Percentiles rank a stretch among this genome's conserved stretches.
These are phyloP conservation scores for Eucalyptus sp. DNA, from an alignment of 345 rosid genomes.

Conservation along the genomic window DNA sequence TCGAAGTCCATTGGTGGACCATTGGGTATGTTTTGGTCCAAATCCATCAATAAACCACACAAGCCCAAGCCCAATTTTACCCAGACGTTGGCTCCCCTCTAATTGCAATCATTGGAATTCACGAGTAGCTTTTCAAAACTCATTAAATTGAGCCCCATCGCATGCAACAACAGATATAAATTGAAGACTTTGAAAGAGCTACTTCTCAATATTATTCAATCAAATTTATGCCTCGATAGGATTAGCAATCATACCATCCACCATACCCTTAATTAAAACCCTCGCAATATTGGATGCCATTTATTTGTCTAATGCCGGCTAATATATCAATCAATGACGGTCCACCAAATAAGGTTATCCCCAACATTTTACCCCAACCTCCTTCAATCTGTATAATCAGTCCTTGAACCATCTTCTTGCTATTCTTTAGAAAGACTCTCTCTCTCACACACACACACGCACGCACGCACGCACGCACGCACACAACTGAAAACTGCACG, in stretches of 20 bases:
- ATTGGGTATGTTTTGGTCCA: neutral
- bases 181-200: neutral
- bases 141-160: neutral
- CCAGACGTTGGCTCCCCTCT: neutral
- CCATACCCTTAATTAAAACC: neutral
- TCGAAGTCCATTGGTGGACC: neutral
- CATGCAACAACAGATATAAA: neutral
- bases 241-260: neutral
- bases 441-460: neutral
- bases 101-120: neutral
- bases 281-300: neutral
- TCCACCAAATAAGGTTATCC: neutral
- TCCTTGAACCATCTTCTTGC: neutral
- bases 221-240: neutral
- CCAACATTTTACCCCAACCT: neutral
- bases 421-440: neutral
- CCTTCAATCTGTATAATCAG: neutral
- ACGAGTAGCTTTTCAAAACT: neutral
- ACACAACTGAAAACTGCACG: neutral
- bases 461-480: no score
- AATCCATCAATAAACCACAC: neutral
- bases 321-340: neutral
- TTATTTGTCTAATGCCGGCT: neutral
- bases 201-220: neutral
- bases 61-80: neutral